Percentiles rank a stretch among this genome's conserved stretches.
Conservation (phyloP, 148 eudicot genomes). For the Polygonum maritimum region DNA sequence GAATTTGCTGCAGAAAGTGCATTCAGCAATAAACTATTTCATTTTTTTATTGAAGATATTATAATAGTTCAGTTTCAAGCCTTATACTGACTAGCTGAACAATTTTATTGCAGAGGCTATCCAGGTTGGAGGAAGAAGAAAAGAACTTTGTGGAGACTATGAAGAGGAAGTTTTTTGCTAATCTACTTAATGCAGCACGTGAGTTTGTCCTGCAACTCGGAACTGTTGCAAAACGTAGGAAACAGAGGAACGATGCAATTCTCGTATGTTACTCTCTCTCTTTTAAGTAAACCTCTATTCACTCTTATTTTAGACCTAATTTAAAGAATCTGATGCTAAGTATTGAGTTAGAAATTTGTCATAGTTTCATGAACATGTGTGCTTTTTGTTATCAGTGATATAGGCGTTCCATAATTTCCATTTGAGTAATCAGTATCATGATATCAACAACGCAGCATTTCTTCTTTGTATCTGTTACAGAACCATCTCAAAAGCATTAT, state of each 20-base stretch:
- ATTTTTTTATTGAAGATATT: not conserved
- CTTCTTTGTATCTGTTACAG: not conserved
- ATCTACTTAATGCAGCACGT: conserved; percentile 82
- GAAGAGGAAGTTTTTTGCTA: conserved; percentile 83
- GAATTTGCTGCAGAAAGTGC: not conserved
- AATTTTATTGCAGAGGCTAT: conserved; percentile 58
- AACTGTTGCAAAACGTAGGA: conserved; percentile 72
- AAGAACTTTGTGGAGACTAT: conserved; percentile 66
- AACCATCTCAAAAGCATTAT: not conserved
- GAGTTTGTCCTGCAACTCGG: conserved; percentile 79
- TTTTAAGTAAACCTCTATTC: not conserved
- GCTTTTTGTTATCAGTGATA: not conserved
- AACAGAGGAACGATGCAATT: conserved; percentile 90
- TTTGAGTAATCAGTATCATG: not conserved
- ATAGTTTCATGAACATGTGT: not conserved
- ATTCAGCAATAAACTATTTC: not conserved
- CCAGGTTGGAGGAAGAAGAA: conserved; percentile 82
- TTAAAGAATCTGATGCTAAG: not conserved
- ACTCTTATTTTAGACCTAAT: not conserved
- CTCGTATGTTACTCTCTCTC: conserved; percentile 33
- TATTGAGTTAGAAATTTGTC: not conserved
- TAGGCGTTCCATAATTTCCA: not conserved
- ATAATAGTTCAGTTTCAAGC: not conserved
- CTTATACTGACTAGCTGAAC: conserved; percentile 17
- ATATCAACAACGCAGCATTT: not conserved